Evolutionary conservation across 495 filamentous ascomycete species (phyloP).

Genomic region (Hypoxylon intermedium): DNA sequence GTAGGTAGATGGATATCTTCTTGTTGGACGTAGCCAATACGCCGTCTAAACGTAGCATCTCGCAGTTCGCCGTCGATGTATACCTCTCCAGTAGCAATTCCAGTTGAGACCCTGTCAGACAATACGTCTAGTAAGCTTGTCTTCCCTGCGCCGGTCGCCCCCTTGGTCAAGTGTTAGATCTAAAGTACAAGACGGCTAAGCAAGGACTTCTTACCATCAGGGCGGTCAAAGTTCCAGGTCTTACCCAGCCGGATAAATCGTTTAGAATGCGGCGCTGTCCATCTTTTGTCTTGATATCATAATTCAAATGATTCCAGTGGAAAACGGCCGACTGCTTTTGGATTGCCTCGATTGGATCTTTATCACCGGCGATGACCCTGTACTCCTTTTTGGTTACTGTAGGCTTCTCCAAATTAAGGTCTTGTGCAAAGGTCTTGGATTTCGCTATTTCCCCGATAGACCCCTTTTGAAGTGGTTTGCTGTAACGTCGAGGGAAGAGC

Average conservation of each 20-base stretch:
- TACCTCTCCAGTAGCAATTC: slow-evolving; percentile 81
- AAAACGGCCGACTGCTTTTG: slow-evolving; percentile 56
- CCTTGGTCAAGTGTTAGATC: slow-evolving; percentile 36
- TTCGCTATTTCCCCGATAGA: too few species aligned
- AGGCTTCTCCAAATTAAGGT: background rate
- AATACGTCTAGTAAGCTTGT: slow-evolving; percentile 75
- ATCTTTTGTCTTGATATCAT: slow-evolving; percentile 87
- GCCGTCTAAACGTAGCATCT: slow-evolving; percentile 77
- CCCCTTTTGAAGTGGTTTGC: background rate
- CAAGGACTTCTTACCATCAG: slow-evolving; percentile 67
- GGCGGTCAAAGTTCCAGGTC: slow-evolving; percentile 86
- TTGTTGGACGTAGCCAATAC: slow-evolving; percentile 90
- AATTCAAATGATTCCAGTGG: slow-evolving; percentile 83
- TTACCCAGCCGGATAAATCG: slow-evolving; percentile 85
- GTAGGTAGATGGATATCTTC: slow-evolving; percentile 85
- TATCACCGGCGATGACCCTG: background rate
- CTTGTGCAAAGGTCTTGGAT: too few species aligned
- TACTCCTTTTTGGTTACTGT: background rate
- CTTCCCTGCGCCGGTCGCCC: slow-evolving; percentile 74
- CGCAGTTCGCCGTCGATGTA: slow-evolving; percentile 72
- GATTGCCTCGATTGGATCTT: background rate
- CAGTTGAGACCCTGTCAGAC: slow-evolving; percentile 83
- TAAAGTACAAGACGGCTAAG: slow-evolving; percentile 29
- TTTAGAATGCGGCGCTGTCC: slow-evolving; percentile 57
- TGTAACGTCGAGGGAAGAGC: slow-evolving; percentile 60